A percentile compares a stretch with the other conserved stretches of the same genome.
phyloP scores from a whole-genome alignment of 352 stramenopile species.

The Globisporangium cylindrosporum region DNA sequence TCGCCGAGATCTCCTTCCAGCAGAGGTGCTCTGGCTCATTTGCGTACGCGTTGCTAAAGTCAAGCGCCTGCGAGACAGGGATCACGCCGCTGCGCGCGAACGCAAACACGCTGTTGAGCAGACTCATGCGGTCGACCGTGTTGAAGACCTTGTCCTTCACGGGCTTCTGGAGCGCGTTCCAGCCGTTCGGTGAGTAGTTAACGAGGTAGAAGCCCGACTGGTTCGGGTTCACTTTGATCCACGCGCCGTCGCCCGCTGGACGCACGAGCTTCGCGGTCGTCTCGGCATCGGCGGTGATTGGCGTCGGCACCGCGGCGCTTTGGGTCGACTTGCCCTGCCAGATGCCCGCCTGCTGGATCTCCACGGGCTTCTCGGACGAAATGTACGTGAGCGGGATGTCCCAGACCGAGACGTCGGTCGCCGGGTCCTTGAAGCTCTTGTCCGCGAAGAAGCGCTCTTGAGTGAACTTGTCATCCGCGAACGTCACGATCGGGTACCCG shows the following conservation, averaged over 20 bases:
- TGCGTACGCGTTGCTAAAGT: constrained; percentile 63
- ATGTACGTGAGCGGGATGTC: constrained; percentile 83
- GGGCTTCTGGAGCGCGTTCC: constrained; percentile 70
- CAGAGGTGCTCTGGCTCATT: constrained; percentile 65
- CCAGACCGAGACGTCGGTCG: constrained; percentile 57
- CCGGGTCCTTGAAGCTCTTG: constrained; percentile 61
- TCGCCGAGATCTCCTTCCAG: constrained; percentile 77
- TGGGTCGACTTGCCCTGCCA: constrained; percentile 31
- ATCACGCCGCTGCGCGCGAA: constrained; percentile 77
- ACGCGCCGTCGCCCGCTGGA: constrained; percentile 43
- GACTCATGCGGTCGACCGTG: constrained; percentile 89
- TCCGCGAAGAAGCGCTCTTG: constrained; percentile 95
- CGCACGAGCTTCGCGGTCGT: constrained; percentile 17
- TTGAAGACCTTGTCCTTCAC: constrained; percentile 56
- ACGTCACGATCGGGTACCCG: constrained; percentile 90
- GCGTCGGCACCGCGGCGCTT: not conserved
- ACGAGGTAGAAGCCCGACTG: constrained; percentile 96
- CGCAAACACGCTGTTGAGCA: constrained; percentile 93
- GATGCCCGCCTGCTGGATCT: constrained; percentile 61
- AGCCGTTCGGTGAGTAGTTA: constrained; percentile 87
- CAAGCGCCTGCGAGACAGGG: constrained; percentile 48
- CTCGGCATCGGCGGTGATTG: constrained; percentile 7
- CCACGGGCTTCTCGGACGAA: constrained; percentile 36
- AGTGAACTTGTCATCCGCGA: constrained; percentile 65
- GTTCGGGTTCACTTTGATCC: constrained; percentile 95